A percentile compares a stretch with the other conserved stretches of the same genome.
phyloP scores from a whole-genome alignment of 2,329 filamentous ascomycete species.

The Penicillium sp. region DNA sequence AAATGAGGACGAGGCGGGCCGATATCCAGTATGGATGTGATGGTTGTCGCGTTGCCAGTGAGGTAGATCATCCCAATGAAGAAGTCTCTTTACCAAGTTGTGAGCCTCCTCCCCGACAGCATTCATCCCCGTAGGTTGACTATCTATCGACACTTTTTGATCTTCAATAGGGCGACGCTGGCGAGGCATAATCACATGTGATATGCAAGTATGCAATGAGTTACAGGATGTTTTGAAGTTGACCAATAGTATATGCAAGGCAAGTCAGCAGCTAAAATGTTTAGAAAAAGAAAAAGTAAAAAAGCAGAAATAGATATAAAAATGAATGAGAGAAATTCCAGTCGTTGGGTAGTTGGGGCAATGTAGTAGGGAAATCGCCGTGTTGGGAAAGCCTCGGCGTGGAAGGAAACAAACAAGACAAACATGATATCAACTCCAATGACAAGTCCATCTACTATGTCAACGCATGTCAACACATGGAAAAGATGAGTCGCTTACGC shows the following conservation, averaged over 20 bases:
- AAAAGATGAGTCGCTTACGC: conserved; percentile 56
- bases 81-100: conserved; percentile 33
- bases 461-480: conserved; percentile 10
- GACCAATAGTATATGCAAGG: conserved; percentile 13
- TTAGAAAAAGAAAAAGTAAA: background rate
- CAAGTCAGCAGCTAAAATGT: conserved; percentile 10
- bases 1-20: conserved; percentile 62
- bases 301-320: conserved; percentile 3
- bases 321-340: conserved; percentile 1
- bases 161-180: conserved; percentile 32
- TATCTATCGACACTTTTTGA: conserved; percentile 7
- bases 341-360: conserved; percentile 27
- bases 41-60: conserved; percentile 64
- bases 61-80: conserved; percentile 54
- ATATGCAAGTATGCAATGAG: conserved; percentile 19
- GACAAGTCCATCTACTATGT: background rate
- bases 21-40: conserved; percentile 66
- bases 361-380: conserved; percentile 10
- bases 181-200: conserved; percentile 31
- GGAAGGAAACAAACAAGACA: conserved; percentile 13
- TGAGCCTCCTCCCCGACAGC: conserved; percentile 25
- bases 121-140: conserved; percentile 25
- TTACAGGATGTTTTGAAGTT: conserved; percentile 11
- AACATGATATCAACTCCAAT: conserved; percentile 16
- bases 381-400: conserved; percentile 24